Evolutionary conservation across 805 yeast species (phyloP), one percentile per base, ranked within the genome.

Genomic region (Kockiozyma suomiensis): DNA sequence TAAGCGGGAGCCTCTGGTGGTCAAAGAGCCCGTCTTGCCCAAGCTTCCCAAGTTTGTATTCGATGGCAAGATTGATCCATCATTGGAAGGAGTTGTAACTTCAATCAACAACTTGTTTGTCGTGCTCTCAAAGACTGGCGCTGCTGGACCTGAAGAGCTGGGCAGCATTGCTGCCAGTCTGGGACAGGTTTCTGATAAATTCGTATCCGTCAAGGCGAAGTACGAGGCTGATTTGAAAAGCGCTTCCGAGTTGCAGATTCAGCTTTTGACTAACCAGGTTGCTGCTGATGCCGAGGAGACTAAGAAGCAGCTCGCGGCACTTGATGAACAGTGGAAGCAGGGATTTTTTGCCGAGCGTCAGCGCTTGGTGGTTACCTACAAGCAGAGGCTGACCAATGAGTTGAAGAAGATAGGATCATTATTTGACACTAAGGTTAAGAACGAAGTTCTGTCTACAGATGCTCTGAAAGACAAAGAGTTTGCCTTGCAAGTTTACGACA

Each of bases 401-500:
- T 78, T 91, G 55, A 82, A 82, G 65, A 85, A 88, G 38, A 81
- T 90, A 59, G 83, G 82, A 70, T 78, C 83, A 66, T 82, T 85
- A 12, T 59, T 50, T 45, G 50, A 55, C 17, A 43, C 59, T 15
- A 43, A 58, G 19, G 45, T 67, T 37, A 53, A 65, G 48, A 65
- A 65, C 50, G 70, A 60, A 54, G 79, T 92, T 53, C 75, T 84
- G 46, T 79, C 84, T 8, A 78, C 87, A 71, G 83, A 89, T 69
- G 76, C 85, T 52, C 85, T 84, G 66, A 86, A 87, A 67, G 83
- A 90, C 59, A 81, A 85, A 66, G 85, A 83, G 70, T 85, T 88
- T 72, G 82, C 85, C 63, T 76, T 79, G 54, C 77, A 82, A 58
- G 78, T 90, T 50, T 72, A 79, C 48, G 80, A 82, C 56, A 81